Evolutionary conservation across 2,329 filamentous ascomycete genomes (phyloP), one percentile per base, ranked within the genome.

Genomic region (Aspergillus hiratsukae): DNA sequence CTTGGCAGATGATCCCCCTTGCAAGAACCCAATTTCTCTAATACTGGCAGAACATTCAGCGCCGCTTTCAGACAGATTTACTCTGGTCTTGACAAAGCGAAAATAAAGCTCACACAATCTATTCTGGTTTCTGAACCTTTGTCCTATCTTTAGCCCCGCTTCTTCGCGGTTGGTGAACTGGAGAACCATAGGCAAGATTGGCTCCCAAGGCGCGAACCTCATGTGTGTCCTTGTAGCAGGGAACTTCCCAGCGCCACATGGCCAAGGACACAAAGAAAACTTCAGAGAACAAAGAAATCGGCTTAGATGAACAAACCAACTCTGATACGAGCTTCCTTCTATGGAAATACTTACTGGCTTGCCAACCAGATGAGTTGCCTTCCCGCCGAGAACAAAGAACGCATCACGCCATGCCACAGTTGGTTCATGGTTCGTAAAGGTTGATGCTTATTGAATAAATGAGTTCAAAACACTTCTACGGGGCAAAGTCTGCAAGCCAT

Each of bases 361-460:
- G 31, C 49, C 31, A 37, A 53, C 45, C 14, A 49, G 29, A n/a
- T 48, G 23, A 17, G 21, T 51, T 19, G n/a, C 35, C 41, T 23
- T 14, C 31, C 35, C 19, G 4, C 51, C 28, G 35, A 52, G 51
- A 53, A 55, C 54, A 59, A 57, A 57, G 54, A 59, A 54, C 23
- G 25, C 31, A 11, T 29, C 19, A 49, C 43, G n/a, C 29, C 45
- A 23, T 29, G 56, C 40, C 40, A 50, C 23, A 29, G 29, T 49
- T 45, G 21, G 51, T 46, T 29, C 19, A 45, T 31, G 21, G 14
- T 21, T 43, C 51, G 28, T 29, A 45, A 52, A 41, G 49, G 14
- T 8, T 37, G 31, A 17, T 17, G 17, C 31, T 37, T 14, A 17
- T 37, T 35, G 31, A 37, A 2, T 17, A 17, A 17, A 37, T 37